Conservation (phyloP, 1,139 yeast genomes). For the Keqinozyma sinolaborantium region DNA sequence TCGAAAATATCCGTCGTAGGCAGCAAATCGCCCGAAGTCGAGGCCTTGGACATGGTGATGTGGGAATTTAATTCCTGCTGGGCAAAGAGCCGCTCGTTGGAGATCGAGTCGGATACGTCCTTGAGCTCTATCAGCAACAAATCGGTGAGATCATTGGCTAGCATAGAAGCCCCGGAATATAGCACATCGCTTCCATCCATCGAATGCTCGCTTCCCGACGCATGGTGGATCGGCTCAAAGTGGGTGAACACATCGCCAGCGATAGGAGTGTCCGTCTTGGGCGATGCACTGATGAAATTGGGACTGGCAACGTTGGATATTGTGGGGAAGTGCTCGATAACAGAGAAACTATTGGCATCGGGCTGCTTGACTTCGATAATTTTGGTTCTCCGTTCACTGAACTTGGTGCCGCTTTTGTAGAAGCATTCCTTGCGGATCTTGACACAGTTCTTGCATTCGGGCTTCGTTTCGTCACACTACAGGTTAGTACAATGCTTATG, state of each 20-base stretch:
- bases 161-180: slow-evolving; percentile 10
- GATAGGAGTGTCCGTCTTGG: no score
- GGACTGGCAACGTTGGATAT: no score
- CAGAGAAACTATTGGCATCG: no score
- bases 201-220: not conserved
- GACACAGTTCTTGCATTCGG: slow-evolving; percentile 11
- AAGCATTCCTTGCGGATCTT: slow-evolving; percentile 6
- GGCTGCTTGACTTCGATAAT: no score
- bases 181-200: slow-evolving; percentile 1
- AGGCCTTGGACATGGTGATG: not conserved
- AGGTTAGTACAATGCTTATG: slow-evolving; percentile 5
- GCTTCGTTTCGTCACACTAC: slow-evolving; percentile 15
- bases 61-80: not conserved
- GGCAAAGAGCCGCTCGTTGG: not conserved
- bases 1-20: slow-evolving; percentile 5
- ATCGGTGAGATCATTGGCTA: slow-evolving; percentile 12
- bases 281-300: no score
- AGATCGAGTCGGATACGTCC: slow-evolving; percentile 5
- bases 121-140: slow-evolving; percentile 7
- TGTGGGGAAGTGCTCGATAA: no score
- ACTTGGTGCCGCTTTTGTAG: not conserved
- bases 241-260: no score
- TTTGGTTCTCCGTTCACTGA: no score
- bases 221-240: no score
- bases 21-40: not conserved